Conservation (phyloP, 345 rosid species). For the Anacardium occidentale region DNA sequence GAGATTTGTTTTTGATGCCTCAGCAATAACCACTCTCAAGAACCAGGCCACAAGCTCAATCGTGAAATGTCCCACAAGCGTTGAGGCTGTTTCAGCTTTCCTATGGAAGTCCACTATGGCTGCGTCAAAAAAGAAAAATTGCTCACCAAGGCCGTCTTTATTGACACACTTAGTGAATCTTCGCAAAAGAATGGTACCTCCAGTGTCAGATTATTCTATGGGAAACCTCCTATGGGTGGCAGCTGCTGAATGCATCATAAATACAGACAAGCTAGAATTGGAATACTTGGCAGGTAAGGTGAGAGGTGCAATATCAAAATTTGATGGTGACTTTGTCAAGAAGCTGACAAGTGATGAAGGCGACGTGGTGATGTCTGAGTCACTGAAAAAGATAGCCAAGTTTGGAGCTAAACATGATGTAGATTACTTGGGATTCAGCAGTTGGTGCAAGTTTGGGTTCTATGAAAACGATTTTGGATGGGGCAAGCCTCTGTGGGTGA, state of each 20-base stretch:
- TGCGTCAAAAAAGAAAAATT: slow-evolving; percentile 21
- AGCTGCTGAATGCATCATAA: slow-evolving; percentile 17
- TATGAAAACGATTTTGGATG: slow-evolving; percentile 44
- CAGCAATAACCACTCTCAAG: slow-evolving; percentile 28
- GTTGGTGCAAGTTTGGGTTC: slow-evolving; percentile 40
- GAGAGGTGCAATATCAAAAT: slow-evolving; percentile 27
- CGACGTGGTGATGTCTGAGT: slow-evolving; percentile 15
- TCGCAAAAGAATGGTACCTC: slow-evolving; percentile 30
- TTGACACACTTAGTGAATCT: slow-evolving; percentile 38
- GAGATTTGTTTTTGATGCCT: slow-evolving; percentile 38
- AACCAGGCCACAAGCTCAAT: neutral
- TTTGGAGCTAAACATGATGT: slow-evolving; percentile 14
- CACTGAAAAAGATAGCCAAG: slow-evolving; percentile 18
- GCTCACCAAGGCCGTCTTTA: slow-evolving; percentile 23
- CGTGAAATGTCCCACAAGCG: slow-evolving; percentile 25
- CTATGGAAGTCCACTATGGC: slow-evolving; percentile 38
- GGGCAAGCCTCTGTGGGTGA: slow-evolving; percentile 44
- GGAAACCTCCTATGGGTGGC: slow-evolving; percentile 40
- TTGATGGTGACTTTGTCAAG: slow-evolving; percentile 28
- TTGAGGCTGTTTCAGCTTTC: slow-evolving; percentile 38
- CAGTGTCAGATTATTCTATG: slow-evolving; percentile 17
- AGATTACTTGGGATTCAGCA: slow-evolving; percentile 30
- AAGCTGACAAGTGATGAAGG: slow-evolving; percentile 18
- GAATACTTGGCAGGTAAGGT: slow-evolving; percentile 26
- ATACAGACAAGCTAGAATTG: slow-evolving; percentile 12